A percentile compares a stretch with the other conserved stretches of the same genome.
phyloP scores from a whole-genome alignment of 805 yeast genomes.

The Wickerhamomyces canadensis region DNA sequence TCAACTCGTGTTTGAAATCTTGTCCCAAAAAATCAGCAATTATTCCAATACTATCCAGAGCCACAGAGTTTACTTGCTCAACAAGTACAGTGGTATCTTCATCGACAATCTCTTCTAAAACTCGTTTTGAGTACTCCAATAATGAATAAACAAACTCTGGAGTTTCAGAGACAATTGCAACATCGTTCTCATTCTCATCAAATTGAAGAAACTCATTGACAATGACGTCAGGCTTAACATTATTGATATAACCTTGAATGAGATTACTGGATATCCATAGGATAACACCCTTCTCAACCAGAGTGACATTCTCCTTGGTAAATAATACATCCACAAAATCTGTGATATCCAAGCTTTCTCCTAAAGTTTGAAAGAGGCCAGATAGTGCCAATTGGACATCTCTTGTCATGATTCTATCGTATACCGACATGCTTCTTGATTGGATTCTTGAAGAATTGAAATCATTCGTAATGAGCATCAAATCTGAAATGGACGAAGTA shows the following conservation, averaged over 20 bases:
- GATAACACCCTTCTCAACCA: conserved; percentile 21
- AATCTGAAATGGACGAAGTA: conserved; percentile 8
- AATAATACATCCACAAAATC: conserved; percentile 18
- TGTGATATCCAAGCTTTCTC: conserved; percentile 13
- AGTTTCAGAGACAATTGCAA: conserved; percentile 13
- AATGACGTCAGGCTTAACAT: conserved; percentile 7
- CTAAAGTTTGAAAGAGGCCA: conserved; percentile 18
- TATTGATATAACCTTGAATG: conserved; percentile 20
- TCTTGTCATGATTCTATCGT: conserved; percentile 18
- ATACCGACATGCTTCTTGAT: conserved; percentile 12
- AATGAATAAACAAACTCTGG: conserved; percentile 26
- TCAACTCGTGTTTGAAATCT: conserved; percentile 42
- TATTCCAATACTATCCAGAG: conserved; percentile 39
- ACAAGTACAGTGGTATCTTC: conserved; percentile 6
- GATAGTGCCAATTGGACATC: conserved; percentile 17
- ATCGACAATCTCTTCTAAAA: conserved; percentile 33
- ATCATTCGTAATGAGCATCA: conserved; percentile 18
- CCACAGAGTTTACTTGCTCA: conserved; percentile 25
- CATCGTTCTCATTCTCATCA: conserved; percentile 21
- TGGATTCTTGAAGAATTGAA: conserved; percentile 1
- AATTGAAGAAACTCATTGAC: conserved; percentile 25
- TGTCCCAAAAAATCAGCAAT: conserved; percentile 23
- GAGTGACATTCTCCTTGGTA: conserved; percentile 10
- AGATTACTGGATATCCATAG: conserved; percentile 36
- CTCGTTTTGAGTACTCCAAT: conserved; percentile 36